Conservation (phyloP, 192 early-diverging fungal species). For the Coemansia sp. region DNA sequence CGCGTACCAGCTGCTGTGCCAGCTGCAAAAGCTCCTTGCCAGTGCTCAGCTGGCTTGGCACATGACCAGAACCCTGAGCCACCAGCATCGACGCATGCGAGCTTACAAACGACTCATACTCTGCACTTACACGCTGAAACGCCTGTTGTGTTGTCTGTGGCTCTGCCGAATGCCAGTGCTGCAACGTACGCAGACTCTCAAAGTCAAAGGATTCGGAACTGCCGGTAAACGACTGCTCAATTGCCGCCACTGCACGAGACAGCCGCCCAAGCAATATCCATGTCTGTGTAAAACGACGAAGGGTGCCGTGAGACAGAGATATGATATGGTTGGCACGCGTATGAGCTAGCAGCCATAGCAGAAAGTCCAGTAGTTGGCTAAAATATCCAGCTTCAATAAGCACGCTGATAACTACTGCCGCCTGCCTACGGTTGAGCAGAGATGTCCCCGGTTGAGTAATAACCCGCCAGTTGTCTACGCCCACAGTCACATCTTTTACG, state of each 20-base stretch:
- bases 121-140: slow-evolving; percentile 4
- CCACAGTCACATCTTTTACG: slow-evolving; percentile 50
- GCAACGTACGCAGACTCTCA: slow-evolving; percentile 27
- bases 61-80: slow-evolving; percentile 13
- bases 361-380: slow-evolving; percentile 30
- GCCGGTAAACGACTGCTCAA: slow-evolving; percentile 8
- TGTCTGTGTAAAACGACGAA: slow-evolving; percentile 17
- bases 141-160: not conserved
- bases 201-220: slow-evolving; percentile 22
- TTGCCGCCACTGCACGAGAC: slow-evolving; percentile 16
- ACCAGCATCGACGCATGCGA: slow-evolving; percentile 11
- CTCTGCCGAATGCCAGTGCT: slow-evolving; percentile 12
- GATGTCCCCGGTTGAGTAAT: slow-evolving; percentile 73
- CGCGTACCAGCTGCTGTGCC: slow-evolving; percentile 32
- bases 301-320: slow-evolving; percentile 12
- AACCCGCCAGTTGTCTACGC: slow-evolving; percentile 73
- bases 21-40: slow-evolving; percentile 33
- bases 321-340: slow-evolving; percentile 13
- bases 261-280: slow-evolving; percentile 34
- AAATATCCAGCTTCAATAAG: slow-evolving; percentile 15
- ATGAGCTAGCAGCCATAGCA: slow-evolving; percentile 41
- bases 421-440: slow-evolving; percentile 69
- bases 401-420: slow-evolving; percentile 37
- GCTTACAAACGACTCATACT: slow-evolving; percentile 22
- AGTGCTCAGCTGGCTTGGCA: slow-evolving; percentile 5